Base-by-base conservation (phyloP, 2,329 filamentous ascomycete genomes). In the Ophiobolus disseminans region DNA sequence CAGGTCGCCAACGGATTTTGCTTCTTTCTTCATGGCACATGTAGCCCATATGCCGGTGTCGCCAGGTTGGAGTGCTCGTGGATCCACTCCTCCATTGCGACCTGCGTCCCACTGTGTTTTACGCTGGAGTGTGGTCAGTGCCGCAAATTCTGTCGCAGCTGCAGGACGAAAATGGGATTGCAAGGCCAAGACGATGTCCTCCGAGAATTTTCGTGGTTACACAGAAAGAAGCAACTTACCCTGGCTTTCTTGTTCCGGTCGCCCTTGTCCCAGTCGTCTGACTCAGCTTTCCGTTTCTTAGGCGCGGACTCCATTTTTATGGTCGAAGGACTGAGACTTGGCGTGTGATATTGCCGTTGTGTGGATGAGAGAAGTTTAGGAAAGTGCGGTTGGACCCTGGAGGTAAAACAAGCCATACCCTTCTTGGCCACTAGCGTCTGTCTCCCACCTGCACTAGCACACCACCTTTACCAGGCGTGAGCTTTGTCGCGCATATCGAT, bases 11-110 rank as follows among this genome's bases (percentile, higher is more conserved):
- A 88, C 81, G 11, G 88, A 87, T 70, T 86, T 87, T 32, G 78
- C 79, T 72, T 90, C 88, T 76, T 88, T 87, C 57, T 84, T 83
- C 66, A 87, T 82, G 41, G 87, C 84, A 68, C 88, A 92, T 0
- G 89, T 91, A 21, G 87, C 86, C 88, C 88, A 93, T 49, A 93
- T 85, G 4, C 89, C 89, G 42, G 80, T 77, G 63, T 91, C 87
- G 4, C 88, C 88, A 4, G 86, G 77, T 59, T 89, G 83, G 38
- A 91, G 79, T 25, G 59, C 59, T 10, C 65, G 68, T 38, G 45
- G 53, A 39, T 73, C 64, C 25, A 62, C 58, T 21, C 57, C 65
- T 10, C 69, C 62, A 54, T 62, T 70, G 44, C 68, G 68, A 30
- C 74, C 74, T 50, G 70, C 68, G 16, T 67, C 70, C 77, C 77